Base-by-base conservation (phyloP, 1,284 basidiomycete species). In the Apiotrichum domesticum region DNA sequence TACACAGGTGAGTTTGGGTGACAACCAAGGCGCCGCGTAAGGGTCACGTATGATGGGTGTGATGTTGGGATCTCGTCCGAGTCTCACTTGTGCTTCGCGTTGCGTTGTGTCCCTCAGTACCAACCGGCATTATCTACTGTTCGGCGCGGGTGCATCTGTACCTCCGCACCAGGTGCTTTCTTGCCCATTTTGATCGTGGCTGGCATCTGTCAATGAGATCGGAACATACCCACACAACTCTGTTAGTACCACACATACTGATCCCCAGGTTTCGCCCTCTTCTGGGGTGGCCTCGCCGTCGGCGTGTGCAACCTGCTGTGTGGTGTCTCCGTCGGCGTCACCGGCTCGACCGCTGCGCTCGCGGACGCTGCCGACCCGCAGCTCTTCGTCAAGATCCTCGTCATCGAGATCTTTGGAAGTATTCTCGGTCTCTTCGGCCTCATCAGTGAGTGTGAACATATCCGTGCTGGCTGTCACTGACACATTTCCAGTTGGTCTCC, bases 401-500 rank as follows among this genome's bases (percentile, higher is more conserved):
- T 97, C 56, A 87, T 95, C 1, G 93, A 95, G 74, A 92, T 96
- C 55, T 96, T 96, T 71, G 91, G 90, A 58, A 92, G 89, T 66
- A 90, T 94, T 62, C 79, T 95, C 72, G 92, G 91, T 34, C 79
- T 95, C 48, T 95, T 95, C 69, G 92, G 92, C 29, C 79, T 95
- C 62, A 95, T 94, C 68, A 88, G 88, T 91, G 63, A 62, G 87
- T 82, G n/a, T 9, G 21, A 29, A 1, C 4, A 45, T 51, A 42
- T 29, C 7, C 9, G 21, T 15, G 14, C 7, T 3, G 34, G 9
- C 4, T 42, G 57, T 63, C 66, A 52, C 65, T 52, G 21, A 33
- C 32, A 32, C 37, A 13, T 57, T 48, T 66, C 3, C 29, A 75
- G 77, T 78, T 57, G 76, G 74, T 44, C 69, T 78, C 45, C 71